Evolutionary conservation across 306 rosid species (phyloP), one percentile per base, ranked within the genome.

Genomic region (Acacia acuminata): DNA sequence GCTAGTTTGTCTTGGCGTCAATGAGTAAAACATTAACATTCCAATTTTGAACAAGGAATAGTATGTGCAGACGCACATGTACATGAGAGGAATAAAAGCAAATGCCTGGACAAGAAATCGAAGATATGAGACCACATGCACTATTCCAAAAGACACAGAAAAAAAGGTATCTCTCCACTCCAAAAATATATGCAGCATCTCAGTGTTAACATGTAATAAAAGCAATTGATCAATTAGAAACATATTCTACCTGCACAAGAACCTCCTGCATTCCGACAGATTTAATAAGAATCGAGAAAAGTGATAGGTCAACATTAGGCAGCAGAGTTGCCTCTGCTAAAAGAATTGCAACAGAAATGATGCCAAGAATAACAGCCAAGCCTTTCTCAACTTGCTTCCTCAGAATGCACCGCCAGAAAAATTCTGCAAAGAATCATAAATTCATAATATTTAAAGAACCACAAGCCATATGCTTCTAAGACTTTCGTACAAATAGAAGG

Each of bases 31-130:
- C 92, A 90, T 88, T 88, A 90, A 82, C 88, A 84, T 93, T 81
- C 99, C 99, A 83, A 96, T 84, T 85, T 91, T 96, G 90, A 96
- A 92, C 93, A 96, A 83, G 80, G 99, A 96, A 90, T 90, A 93
- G 84, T 96, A 96, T 67, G 99, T 96, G 89, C 99, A 96, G 77
- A 96, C 72, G 90, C 99, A 96, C 99, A 94, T 96, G 85, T 96
- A 96, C 98, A 96, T 82, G 85, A 96, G 91, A 80, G 99, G 99
- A 83, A 92, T 89, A 83, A 92, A 90, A 72, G 99, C 99, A 88
- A 92, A 88, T 17, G 86, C 93, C 99, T 96, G 92, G 70, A 83
- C 42, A 66, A 86, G 76, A 82, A 87, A 84, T 77, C 79, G 74
- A 82, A 80, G 38, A 77, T 44, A 85, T 78, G 77, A 77, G 43